phyloP scores from a whole-genome alignment of 2,329 filamentous ascomycete genomes.

The Chaetothyriales sp. region DNA sequence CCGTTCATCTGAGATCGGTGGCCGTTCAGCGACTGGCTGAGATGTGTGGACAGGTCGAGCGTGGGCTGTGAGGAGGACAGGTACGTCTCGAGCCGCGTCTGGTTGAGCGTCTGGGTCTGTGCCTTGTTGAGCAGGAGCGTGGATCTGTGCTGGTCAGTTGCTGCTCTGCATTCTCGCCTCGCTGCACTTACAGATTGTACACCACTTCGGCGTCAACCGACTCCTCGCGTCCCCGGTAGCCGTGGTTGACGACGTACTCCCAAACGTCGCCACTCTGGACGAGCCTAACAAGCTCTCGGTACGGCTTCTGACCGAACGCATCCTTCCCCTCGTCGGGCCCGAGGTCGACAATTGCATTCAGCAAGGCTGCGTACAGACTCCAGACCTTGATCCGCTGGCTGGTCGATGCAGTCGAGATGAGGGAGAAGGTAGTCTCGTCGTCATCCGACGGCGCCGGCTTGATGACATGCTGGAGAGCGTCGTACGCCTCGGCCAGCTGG shows the following conservation, averaged over 20 bases:
- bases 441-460: conserved; percentile 29
- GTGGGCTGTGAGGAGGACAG: conserved; percentile 63
- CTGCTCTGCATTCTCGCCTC: background rate
- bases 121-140: conserved; percentile 86
- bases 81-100: conserved; percentile 75
- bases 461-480: conserved; percentile 70
- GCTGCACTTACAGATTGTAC: conserved; percentile 31
- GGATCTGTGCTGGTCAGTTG: conserved; percentile 40
- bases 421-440: conserved; percentile 41
- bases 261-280: conserved; percentile 84
- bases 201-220: conserved; percentile 92
- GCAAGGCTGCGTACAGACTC: conserved; percentile 86
- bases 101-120: conserved; percentile 65
- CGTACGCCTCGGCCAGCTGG: conserved; percentile 75
- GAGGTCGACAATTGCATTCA: conserved; percentile 81
- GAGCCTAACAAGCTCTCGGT: conserved; percentile 65
- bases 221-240: conserved; percentile 76
- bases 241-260: conserved; percentile 78
- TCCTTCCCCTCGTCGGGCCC: conserved; percentile 81
- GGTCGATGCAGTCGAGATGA: conserved; percentile 59
- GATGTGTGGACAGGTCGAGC: conserved; percentile 46
- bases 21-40: conserved; percentile 31
- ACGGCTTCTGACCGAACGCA: conserved; percentile 70
- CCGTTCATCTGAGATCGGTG: conserved; percentile 38
- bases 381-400: conserved; percentile 86